phyloP scores from a whole-genome alignment of 75 land plant genomes.

The Cryptomeria japonica region DNA sequence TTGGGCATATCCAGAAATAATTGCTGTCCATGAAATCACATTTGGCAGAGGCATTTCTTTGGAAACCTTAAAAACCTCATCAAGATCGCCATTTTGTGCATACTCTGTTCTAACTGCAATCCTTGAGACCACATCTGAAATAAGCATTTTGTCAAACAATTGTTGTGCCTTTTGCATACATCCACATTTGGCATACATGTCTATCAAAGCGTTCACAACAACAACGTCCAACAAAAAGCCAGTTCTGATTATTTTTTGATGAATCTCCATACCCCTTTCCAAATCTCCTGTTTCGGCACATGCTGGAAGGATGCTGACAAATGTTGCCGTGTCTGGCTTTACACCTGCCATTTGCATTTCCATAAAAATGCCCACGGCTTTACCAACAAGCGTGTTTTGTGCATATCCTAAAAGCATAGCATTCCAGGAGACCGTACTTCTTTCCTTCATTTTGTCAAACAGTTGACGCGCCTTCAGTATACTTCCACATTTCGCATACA shows the following conservation, averaged over 20 bases:
- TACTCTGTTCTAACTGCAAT: constrained; percentile 26
- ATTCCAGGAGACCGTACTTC: constrained; percentile 32
- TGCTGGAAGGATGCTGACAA: constrained; percentile 23
- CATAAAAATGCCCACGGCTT: constrained; percentile 17
- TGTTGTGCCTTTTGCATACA: constrained; percentile 16
- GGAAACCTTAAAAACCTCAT: constrained; percentile 22
- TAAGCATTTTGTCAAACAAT: constrained; percentile 11
- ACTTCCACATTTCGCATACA: constrained; percentile 41
- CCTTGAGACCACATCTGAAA: constrained; percentile 26
- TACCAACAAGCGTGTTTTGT: constrained; percentile 5
- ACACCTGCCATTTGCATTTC: constrained; percentile 29
- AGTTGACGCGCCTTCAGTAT: constrained; percentile 18
- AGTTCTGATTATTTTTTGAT: constrained; percentile 13
- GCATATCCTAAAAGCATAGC: constrained; percentile 29
- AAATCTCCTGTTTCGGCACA: constrained; percentile 17
- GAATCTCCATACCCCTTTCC: constrained; percentile 19
- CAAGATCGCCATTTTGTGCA: constrained; percentile 21
- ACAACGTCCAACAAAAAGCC: constrained; percentile 11
- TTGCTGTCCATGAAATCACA: constrained; percentile 33
- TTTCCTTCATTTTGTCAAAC: constrained; percentile 21
- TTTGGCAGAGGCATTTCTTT: constrained; percentile 19
- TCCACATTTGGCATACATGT: constrained; percentile 21
- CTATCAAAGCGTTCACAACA: constrained; percentile 28
- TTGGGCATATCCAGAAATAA: constrained; percentile 31
- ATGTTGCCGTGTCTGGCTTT: constrained; percentile 22